Evolutionary conservation across 73 alveolate genomes (phyloP), one percentile per base, ranked within the genome.

Genomic region (Tetrahymena borealis): DNA sequence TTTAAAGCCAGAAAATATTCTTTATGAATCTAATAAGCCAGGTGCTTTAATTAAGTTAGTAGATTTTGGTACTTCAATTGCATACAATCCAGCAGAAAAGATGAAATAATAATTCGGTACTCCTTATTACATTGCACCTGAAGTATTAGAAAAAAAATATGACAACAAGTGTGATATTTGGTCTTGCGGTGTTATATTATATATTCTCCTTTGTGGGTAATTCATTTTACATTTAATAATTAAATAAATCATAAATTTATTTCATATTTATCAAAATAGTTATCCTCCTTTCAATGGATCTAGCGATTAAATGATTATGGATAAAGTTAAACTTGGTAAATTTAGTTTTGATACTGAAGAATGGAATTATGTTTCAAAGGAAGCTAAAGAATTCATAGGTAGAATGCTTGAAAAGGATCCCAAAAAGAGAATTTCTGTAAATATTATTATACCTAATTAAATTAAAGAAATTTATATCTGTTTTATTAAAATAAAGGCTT

Each of bases 61-160:
- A 15, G 97, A 95, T 78, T 95, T 95, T 91, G 97, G 96, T 40
- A 90, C 95, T 24, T 90, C 94, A 32, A 79, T 90, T 28, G 77
- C 43, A 12, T 94, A 39, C 32, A 40, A 91, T 32, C 91, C 91
- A 18, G 96, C 39, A 38, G 79, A 37, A 79, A 91, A 94, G n/a
- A 94, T 94, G 94, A 92, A 94, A 39, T 39, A 92, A 90, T 79
- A 91, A 39, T 94, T 94, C 18, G 97, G 97, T 2, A 92, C 97
- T 13, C 97, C 97, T 35, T 96, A 94, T 96, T 97, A 97, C 78
- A 92, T 96, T n/a, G 97, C 99, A 12, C 99, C 99, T 11, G 99
- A 97, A 91, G 96, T 96, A 38, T 90, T 97, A 12, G 97, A 97
- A 90, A 96, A 96, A 41, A 94, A 90, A 35, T 96, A 90, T 78